A percentile compares a stretch with the other conserved stretches of the same genome.
phyloP scores from a whole-genome alignment of 2,329 filamentous ascomycete species.

The Hortaea sp. region DNA sequence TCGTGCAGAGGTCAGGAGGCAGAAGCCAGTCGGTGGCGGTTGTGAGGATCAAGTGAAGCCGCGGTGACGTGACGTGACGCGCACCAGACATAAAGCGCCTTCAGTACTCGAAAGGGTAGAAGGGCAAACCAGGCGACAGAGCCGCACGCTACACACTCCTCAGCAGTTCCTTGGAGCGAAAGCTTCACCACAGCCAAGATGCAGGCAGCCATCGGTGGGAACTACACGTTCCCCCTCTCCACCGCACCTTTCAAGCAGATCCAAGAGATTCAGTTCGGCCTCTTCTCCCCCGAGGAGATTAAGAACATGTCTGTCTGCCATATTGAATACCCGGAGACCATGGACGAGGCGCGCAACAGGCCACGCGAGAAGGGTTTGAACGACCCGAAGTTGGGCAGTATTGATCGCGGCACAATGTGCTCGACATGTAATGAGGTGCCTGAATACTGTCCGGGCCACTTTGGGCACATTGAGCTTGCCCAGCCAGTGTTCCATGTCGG shows the following conservation, averaged over 20 bases:
- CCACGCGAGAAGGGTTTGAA: slow-evolving; percentile 88
- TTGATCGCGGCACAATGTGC: slow-evolving; percentile 91
- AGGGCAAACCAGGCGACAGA: slow-evolving; percentile 4
- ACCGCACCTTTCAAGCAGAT: slow-evolving; percentile 95
- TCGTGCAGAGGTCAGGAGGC: slow-evolving; percentile 19
- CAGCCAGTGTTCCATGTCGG: slow-evolving; percentile 87
- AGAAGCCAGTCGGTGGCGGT: slow-evolving; percentile 14
- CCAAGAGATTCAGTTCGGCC: slow-evolving; percentile 97
- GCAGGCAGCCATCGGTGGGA: slow-evolving; percentile 45
- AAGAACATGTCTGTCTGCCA: slow-evolving; percentile 97
- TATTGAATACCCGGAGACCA: slow-evolving; percentile 96
- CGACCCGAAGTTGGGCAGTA: slow-evolving; percentile 89
- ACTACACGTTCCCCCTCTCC: slow-evolving; percentile 85
- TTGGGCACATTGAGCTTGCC: slow-evolving; percentile 95
- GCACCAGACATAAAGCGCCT: too few relatives aligned
- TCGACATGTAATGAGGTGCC: slow-evolving; percentile 94
- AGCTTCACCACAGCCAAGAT: slow-evolving; percentile 46
- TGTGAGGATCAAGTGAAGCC: slow-evolving; percentile 2
- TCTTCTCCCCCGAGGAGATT: slow-evolving; percentile 96
- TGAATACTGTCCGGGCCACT: slow-evolving; percentile 93
- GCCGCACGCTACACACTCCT: slow-evolving; percentile 3
- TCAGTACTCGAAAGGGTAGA: too few relatives aligned
- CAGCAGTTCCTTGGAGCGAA: neutral
- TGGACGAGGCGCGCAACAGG: slow-evolving; percentile 90
- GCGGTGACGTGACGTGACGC: slow-evolving; percentile 2